Evolutionary conservation across 371 early-diverging fungal species (phyloP).

Genomic region (Rhizopus stolonifer): DNA sequence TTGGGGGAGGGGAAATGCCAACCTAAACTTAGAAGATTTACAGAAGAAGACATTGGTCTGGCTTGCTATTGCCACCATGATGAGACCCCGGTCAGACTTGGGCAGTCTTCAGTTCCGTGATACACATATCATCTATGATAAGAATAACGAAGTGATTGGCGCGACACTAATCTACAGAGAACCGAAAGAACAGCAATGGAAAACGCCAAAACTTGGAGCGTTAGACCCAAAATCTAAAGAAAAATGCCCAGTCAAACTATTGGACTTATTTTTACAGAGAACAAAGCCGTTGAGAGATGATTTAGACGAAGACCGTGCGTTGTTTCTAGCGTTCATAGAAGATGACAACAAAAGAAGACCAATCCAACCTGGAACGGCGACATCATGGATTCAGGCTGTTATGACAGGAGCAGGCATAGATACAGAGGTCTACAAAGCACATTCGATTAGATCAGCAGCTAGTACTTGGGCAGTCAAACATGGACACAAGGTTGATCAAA

Average conservation of each 20-base stretch:
- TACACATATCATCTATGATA: neutral
- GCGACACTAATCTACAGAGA: neutral
- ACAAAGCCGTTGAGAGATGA: neutral
- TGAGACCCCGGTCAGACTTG: neutral
- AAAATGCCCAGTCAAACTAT: neutral
- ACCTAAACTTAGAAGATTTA: neutral
- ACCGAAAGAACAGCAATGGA: slow-evolving; percentile 1
- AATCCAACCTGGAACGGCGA: neutral
- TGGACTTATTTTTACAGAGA: neutral
- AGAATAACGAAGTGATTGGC: neutral
- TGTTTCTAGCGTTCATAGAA: slow-evolving; percentile 3
- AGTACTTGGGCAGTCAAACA: neutral
- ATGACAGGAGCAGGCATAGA: slow-evolving; percentile 10
- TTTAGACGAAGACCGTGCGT: neutral
- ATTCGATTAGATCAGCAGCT: neutral
- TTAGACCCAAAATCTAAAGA: neutral
- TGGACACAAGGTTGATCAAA: neutral
- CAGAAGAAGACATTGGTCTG: neutral
- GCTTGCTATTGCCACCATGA: neutral
- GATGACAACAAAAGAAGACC: neutral
- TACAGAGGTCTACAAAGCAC: neutral
- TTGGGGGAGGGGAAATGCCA: neutral
- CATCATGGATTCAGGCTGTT: slow-evolving; percentile 1
- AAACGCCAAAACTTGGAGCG: neutral
- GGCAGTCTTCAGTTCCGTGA: neutral